Evolutionary conservation across 75 land plant species (phyloP).

Genomic region (Cunninghamia lanceolata): DNA sequence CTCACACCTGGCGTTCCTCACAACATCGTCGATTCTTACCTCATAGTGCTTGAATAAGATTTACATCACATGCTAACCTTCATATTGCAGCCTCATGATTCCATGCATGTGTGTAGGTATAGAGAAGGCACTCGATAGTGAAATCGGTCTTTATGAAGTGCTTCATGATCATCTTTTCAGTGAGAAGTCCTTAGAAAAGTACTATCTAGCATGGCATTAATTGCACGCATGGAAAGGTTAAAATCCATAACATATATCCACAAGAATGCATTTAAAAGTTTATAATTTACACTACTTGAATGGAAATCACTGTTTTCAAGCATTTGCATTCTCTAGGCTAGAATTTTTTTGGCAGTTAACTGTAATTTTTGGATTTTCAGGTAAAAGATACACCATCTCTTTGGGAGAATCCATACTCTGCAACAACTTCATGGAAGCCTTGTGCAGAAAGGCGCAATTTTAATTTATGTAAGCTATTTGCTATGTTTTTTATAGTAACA

Average conservation of each 20-base stretch:
- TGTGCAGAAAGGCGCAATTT: constrained; percentile 73
- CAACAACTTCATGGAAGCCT: constrained; percentile 90
- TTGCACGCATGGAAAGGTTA: neutral
- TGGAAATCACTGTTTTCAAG: neutral
- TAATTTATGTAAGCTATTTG: constrained; percentile 34
- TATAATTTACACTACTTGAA: neutral
- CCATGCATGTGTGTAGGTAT: neutral
- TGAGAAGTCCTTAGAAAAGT: neutral
- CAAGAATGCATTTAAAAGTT: neutral
- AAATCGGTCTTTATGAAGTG: neutral
- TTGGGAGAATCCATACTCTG: constrained; percentile 94
- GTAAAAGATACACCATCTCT: constrained; percentile 73
- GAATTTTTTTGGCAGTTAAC: neutral
- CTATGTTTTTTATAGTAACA: neutral
- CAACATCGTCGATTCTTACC: no score
- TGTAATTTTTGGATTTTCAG: constrained; percentile 23
- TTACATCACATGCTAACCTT: no score
- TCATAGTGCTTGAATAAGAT: no score
- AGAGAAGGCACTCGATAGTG: neutral
- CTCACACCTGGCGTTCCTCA: no score
- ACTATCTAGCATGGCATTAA: neutral
- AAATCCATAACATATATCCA: neutral
- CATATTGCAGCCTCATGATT: neutral
- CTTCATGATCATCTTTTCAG: neutral
- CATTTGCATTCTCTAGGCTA: neutral